Evolutionary conservation across 1,139 yeast species (phyloP), one percentile per base, ranked within the genome.

Genomic region (Nakaseomyces nivariensis): DNA sequence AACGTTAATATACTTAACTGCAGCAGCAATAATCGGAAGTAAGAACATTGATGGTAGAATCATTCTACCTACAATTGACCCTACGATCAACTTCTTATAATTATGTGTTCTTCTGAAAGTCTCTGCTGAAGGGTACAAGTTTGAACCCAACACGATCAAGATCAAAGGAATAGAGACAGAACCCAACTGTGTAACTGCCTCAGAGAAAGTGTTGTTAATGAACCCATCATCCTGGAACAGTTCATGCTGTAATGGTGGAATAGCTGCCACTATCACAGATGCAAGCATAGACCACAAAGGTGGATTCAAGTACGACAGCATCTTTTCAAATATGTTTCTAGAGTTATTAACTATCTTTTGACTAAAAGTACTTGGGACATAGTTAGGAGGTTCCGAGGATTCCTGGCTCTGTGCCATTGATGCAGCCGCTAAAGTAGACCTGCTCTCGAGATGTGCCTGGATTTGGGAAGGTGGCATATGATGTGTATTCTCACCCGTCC

Each of bases 221-320:
- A 92, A 89, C 1, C 86, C 83, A 52, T 75, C 67, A 40, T 74
- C 68, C 48, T 77, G 79, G 67, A 84, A 90, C 55, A 90, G 77
- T 50, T 77, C 75, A 46, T 73, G 69, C 61, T 87, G 87, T 31
- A 90, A 64, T 1, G 75, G 71, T 3, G 95, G 88, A 17, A 87
- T 73, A 0, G 94, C 79, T 1, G 97, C 98, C 49, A 92, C 90
- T 27, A 86, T 55, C 22, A 92, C 81, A 8, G 97, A 82, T 1
- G 83, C 68, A 27, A 87, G 67, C 97, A 92, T 92, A 10, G 97
- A 83, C 75, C 89, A 92, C 54, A 92, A 72, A 8, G 98, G 98
- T 9, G 97, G 97, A 67, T 92, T 92, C 95, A 92, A 88, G 59
- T 81, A 81, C 17, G 58, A 47, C 24, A 52, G 53, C 26, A 65